Evolutionary conservation across 2,329 filamentous ascomycete genomes (phyloP).

Genomic region (Ceratocystis eucalypticola): DNA sequence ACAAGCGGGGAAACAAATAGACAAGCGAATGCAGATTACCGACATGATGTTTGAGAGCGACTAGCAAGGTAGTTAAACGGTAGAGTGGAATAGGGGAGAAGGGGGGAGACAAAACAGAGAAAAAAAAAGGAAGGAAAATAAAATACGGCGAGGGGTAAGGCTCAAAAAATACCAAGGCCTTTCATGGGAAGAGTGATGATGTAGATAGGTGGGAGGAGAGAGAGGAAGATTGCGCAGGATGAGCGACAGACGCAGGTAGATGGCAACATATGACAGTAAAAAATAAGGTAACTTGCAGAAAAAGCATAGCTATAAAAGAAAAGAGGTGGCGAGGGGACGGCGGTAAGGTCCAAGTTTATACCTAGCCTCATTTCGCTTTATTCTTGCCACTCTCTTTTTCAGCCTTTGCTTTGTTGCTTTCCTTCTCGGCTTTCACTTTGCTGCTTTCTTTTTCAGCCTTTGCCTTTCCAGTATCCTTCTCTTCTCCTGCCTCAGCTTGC

Average conservation of each 20-base stretch:
- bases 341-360: background rate
- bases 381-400: background rate
- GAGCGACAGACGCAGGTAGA: slow-evolving; percentile 12
- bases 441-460: background rate
- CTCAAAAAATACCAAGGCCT: background rate
- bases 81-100: background rate
- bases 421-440: no score
- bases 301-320: slow-evolving; percentile 12
- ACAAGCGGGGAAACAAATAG: background rate
- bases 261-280: background rate
- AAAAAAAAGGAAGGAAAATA: background rate
- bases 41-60: slow-evolving; percentile 2
- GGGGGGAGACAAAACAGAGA: background rate
- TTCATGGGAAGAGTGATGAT: no score
- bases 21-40: background rate
- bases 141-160: no score
- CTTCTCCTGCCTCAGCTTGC: background rate
- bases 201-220: background rate
- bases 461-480: background rate
- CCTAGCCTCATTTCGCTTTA: background rate
- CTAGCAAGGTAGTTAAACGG: background rate
- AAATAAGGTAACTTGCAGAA: background rate
- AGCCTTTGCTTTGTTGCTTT: background rate
- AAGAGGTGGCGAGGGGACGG: slow-evolving; percentile 1
- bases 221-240: slow-evolving; percentile 15